phyloP scores from a whole-genome alignment of 768 basidiomycete species.

The Boletus pseudopeckii region DNA sequence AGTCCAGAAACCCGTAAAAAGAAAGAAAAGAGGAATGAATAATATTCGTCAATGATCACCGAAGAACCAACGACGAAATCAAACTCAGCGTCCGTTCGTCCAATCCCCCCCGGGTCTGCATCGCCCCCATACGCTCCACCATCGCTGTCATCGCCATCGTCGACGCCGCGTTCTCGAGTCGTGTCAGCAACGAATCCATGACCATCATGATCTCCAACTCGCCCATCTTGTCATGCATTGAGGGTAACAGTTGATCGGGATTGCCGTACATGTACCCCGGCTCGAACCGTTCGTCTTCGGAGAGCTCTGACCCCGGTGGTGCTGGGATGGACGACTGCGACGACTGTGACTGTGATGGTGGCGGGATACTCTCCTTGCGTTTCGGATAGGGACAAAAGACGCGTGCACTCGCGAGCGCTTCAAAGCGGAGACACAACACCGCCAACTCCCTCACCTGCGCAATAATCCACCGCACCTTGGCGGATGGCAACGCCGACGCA shows the following conservation, averaged over 20 bases:
- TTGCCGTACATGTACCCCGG: constrained; percentile 51
- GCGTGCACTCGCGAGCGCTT: constrained; percentile 64
- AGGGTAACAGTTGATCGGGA: constrained; percentile 61
- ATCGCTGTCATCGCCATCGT: constrained; percentile 21
- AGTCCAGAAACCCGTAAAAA: neutral
- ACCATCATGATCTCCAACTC: constrained; percentile 71
- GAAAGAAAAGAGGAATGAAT: neutral
- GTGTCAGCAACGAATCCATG: constrained; percentile 70
- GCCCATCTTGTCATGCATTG: constrained; percentile 62
- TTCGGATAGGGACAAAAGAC: constrained; percentile 49
- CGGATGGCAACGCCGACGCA: constrained; percentile 6
- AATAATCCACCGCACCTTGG: constrained; percentile 63
- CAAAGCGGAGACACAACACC: constrained; percentile 70
- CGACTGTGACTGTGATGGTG: neutral
- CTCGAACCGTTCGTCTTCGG: constrained; percentile 24
- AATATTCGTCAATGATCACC: constrained; percentile 15
- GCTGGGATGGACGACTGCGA: constrained; percentile 3
- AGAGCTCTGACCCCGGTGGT: constrained; percentile 10
- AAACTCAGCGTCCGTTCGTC: constrained; percentile 49
- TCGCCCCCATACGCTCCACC: constrained; percentile 27
- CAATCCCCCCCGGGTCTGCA: constrained; percentile 37
- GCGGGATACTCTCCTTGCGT: constrained; percentile 30
- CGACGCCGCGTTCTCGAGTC: constrained; percentile 71
- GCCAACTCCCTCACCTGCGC: constrained; percentile 74
- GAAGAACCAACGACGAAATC: constrained; percentile 34